Evolutionary conservation across 164 flowering plant species (phyloP).

Genomic region (Taxillus chinensis): DNA sequence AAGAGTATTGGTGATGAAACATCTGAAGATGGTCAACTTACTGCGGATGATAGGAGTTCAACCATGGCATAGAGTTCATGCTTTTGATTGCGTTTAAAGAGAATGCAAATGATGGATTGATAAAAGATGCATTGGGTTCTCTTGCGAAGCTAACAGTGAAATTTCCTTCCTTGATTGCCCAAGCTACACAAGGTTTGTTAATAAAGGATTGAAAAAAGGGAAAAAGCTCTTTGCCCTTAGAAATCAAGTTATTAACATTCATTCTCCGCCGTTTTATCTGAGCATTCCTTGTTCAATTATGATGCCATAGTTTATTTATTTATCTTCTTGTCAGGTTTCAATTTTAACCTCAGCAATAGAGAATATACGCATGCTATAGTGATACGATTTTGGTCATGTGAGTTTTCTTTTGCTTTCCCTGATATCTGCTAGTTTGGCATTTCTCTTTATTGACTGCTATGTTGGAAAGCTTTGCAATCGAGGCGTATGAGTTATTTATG

Average conservation of each 20-base stretch:
- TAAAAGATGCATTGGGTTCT: constrained; percentile 60
- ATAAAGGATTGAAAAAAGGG: not conserved
- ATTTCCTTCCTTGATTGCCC: constrained; percentile 67
- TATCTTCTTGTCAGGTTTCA: constrained; percentile 41
- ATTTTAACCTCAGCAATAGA: constrained; percentile 34
- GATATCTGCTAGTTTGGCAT: not conserved
- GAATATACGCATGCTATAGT: constrained; percentile 66
- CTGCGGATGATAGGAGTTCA: constrained; percentile 57
- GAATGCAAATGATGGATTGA: constrained; percentile 30
- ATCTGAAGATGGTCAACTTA: constrained; percentile 5
- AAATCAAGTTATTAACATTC: not conserved
- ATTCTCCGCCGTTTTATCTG: too few relatives aligned
- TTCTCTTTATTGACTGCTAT: not conserved
- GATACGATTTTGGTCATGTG: constrained; percentile 76
- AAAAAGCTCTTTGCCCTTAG: not conserved
- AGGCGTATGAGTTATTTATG: constrained; percentile 56
- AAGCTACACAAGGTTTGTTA: constrained; percentile 59
- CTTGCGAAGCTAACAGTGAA: constrained; percentile 30
- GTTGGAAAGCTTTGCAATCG: constrained; percentile 38
- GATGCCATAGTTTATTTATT: not conserved
- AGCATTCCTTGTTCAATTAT: not conserved
- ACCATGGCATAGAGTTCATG: constrained; percentile 69
- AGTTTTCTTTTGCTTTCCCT: constrained; percentile 14
- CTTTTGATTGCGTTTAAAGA: constrained; percentile 49
- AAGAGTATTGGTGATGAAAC: too few relatives aligned